A percentile compares a stretch with the other conserved stretches of the same genome.
Evolutionary conservation across 305 asterid species (phyloP).

Genomic region (Coffea humblotiana): DNA sequence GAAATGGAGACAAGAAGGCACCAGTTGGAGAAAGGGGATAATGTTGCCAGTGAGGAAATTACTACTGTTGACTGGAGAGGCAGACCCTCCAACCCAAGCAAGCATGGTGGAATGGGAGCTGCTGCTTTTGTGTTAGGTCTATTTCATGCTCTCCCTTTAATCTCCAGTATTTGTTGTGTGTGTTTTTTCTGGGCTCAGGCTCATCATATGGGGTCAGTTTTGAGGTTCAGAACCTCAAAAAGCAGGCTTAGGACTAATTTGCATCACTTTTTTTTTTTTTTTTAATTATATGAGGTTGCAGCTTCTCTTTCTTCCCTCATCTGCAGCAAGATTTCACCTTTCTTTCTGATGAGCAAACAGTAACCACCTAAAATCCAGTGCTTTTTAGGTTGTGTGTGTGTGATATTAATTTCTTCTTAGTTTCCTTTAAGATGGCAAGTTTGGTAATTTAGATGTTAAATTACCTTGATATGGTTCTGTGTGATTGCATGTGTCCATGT

Average conservation of each 20-base stretch:
- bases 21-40: slow-evolving; percentile 30
- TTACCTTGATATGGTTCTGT: background rate
- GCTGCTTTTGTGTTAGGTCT: slow-evolving; percentile 82
- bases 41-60: slow-evolving; percentile 26
- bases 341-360: background rate
- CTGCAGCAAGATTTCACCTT: background rate
- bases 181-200: background rate
- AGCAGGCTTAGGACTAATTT: background rate
- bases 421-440: background rate
- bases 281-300: background rate
- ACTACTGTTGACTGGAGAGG: slow-evolving; percentile 75
- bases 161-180: background rate
- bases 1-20: slow-evolving; percentile 30
- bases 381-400: background rate
- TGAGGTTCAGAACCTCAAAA: background rate
- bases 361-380: background rate
- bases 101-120: slow-evolving; percentile 93
- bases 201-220: background rate
- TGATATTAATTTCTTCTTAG: background rate
- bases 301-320: background rate
- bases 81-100: slow-evolving; percentile 59
- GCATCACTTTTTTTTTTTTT: background rate
- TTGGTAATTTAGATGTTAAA: background rate
- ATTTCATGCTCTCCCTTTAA: background rate
- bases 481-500: background rate